A percentile compares a stretch with the other conserved stretches of the same genome.
Conservation (phyloP, 306 rosid species). For the Citrullus mucosospermus region DNA sequence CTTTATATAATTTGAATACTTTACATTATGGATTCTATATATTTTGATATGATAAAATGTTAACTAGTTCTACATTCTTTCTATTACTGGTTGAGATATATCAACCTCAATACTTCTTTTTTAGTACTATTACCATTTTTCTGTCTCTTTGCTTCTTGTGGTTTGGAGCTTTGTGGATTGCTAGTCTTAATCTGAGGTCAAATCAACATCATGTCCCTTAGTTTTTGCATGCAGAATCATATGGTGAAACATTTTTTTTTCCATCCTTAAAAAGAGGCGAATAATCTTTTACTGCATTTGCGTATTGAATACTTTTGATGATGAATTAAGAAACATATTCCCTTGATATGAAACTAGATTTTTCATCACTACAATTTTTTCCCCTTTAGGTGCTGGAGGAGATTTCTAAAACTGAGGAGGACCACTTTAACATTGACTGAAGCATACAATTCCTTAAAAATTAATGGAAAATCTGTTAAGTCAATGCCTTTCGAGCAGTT, state of each 20-base stretch:
- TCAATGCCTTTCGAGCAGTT: slow-evolving; percentile 87
- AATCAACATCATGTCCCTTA: background rate
- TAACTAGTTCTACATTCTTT: background rate
- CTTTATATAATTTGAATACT: background rate
- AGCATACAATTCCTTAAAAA: slow-evolving; percentile 51
- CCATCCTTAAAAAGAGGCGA: background rate
- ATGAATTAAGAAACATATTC: background rate
- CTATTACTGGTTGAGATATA: background rate
- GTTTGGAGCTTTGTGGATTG: background rate
- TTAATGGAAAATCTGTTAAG: slow-evolving; percentile 54
- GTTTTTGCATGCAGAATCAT: background rate
- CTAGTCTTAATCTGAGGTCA: background rate
- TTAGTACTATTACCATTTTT: background rate
- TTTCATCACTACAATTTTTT: background rate
- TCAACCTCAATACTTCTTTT: background rate
- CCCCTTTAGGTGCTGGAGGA: slow-evolving; percentile 71
- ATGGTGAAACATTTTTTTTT: background rate
- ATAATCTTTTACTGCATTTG: background rate
- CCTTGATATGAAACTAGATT: background rate
- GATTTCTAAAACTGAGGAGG: slow-evolving; percentile 39
- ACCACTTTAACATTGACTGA: slow-evolving; percentile 64
- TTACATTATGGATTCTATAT: background rate
- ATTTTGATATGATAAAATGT: background rate
- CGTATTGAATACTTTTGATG: background rate
- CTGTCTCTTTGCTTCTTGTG: background rate